A percentile compares a stretch with the other conserved stretches of the same genome.
phyloP scores from a whole-genome alignment of 495 filamentous ascomycete species.

The Hypomontagnella submonticulosa region DNA sequence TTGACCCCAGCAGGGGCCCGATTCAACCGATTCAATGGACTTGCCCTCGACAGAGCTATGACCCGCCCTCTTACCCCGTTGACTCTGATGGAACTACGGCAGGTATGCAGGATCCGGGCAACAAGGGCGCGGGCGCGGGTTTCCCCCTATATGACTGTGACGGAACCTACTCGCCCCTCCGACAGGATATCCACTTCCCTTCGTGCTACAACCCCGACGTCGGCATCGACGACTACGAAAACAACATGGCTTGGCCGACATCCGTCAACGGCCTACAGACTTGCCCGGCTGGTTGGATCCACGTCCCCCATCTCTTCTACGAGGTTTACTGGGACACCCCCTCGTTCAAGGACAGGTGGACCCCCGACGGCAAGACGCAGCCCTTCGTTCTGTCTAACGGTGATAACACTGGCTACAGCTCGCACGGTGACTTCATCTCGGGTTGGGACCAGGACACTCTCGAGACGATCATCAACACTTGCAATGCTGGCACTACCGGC shows the following conservation, averaged over 20 bases:
- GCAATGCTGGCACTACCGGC: constrained; percentile 63
- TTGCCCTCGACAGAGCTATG: constrained; percentile 57
- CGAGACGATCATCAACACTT: constrained; percentile 69
- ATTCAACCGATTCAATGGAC: constrained; percentile 59
- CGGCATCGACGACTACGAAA: constrained; percentile 61
- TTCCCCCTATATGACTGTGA: constrained; percentile 64
- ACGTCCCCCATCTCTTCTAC: constrained; percentile 70
- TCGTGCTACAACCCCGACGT: constrained; percentile 69
- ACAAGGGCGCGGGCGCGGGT: constrained; percentile 60
- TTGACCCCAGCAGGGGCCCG: constrained; percentile 54
- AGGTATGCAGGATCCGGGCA: constrained; percentile 61
- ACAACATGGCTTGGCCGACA: constrained; percentile 64
- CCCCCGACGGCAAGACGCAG: constrained; percentile 62
- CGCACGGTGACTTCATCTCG: constrained; percentile 78
- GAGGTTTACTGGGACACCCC: constrained; percentile 74
- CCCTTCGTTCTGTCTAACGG: constrained; percentile 76
- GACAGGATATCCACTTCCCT: constrained; percentile 64
- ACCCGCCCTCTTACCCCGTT: constrained; percentile 63
- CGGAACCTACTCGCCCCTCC: constrained; percentile 65
- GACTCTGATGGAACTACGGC: constrained; percentile 58
- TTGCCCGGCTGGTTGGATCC: constrained; percentile 71
- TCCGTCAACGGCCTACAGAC: constrained; percentile 62
- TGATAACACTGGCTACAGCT: constrained; percentile 66
- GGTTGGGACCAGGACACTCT: constrained; percentile 74
- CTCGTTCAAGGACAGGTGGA: constrained; percentile 65